A percentile compares a stretch with the other conserved stretches of the same genome.
Conservation (phyloP, 73 alveolate genomes). For the Tetrahymena thermophila region DNA sequence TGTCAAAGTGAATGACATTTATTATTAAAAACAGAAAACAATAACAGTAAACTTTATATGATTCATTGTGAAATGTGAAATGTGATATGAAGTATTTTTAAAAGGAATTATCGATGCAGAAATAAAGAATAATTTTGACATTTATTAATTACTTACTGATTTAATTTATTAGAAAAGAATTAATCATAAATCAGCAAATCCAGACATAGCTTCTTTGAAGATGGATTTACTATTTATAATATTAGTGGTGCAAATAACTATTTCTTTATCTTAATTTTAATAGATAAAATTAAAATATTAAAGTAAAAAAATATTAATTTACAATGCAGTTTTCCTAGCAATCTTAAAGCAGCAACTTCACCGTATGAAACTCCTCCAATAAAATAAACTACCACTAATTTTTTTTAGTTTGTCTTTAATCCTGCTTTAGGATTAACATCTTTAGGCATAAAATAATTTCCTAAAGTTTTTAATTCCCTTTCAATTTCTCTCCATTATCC, state of each 20-base stretch:
- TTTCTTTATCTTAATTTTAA: neutral
- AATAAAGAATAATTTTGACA: no score
- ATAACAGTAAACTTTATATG: no score
- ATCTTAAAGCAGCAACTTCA: neutral
- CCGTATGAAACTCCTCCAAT: neutral
- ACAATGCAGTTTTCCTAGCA: neutral
- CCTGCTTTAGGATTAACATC: neutral
- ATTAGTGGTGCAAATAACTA: neutral
- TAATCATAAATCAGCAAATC: neutral
- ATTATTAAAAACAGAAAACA: no score
- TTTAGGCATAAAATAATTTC: neutral
- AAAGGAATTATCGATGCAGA: no score
- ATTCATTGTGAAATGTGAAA: no score
- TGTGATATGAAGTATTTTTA: no score
- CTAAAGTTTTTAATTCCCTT: neutral
- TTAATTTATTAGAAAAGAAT: no score
- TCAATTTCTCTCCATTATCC: neutral
- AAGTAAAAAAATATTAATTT: no score
- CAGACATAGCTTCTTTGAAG: neutral
- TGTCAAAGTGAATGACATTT: no score
- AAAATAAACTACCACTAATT: neutral
- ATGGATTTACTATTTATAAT: neutral
- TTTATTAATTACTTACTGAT: no score
- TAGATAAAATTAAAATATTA: no score
- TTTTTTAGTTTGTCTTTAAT: neutral